Evolutionary conservation across 2,329 filamentous ascomycete genomes (phyloP), one percentile per base, ranked within the genome.

Genomic region (Cadophora sp.): DNA sequence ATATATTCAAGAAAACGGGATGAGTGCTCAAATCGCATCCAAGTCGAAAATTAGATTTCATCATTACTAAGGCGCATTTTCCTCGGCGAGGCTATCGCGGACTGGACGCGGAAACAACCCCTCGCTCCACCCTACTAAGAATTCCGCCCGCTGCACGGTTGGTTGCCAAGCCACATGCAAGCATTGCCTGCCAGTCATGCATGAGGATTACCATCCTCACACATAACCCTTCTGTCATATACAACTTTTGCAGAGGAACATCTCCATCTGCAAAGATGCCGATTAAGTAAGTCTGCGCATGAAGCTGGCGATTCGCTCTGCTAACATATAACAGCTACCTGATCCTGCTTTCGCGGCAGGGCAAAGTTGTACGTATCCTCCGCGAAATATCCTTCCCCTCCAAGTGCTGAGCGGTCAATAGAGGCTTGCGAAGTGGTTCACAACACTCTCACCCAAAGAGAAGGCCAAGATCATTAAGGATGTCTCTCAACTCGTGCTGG

Each of bases 381-480:
- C 50, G 46, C 27, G 51, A 43, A 29, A 40, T 46, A 34, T 29
- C 16, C 58, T n/a, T 31, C 51, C 29, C 37, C 60, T 58, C 51
- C 55, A 40, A 65, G 5, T 65, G 62, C 69, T 75, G 65, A 74
- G 70, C 73, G 73, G 59, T 73, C 68, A 72, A 66, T 83, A 99
- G 96, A 94, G 96, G 79, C 91, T 99, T 66, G 96, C 96, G 75
- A 99, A 99, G 85, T 99, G 96, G 96, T 99, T 99, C 83, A 97
- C 94, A 65, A 99, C 96, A 19, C 87, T 99, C 71, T 97, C 95
- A 43, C 96, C 96, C 72, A 97, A 92, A 83, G 96, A 99, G 79
- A 99, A 99, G 85, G 96, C 95, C 82, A 99, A 99, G 87, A 98
- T 99, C 79, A 95, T 99, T 87, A 99, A 99, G 83, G 96, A 99